Conservation (phyloP, 495 filamentous ascomycete genomes). For the Penicillium goetzii region DNA sequence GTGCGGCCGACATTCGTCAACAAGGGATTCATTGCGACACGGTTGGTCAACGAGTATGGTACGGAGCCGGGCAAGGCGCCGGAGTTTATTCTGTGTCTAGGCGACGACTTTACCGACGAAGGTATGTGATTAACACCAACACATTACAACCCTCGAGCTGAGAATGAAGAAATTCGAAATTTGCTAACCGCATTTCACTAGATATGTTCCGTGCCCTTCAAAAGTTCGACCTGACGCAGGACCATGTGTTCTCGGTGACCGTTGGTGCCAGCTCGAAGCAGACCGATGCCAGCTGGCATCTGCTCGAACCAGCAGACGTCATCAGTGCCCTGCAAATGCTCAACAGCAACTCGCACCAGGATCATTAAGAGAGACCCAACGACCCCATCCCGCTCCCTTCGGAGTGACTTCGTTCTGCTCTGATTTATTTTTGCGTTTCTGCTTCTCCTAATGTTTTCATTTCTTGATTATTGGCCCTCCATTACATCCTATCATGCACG, state of each 20-base stretch:
- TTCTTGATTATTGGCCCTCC: neutral
- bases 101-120: conserved; percentile 97
- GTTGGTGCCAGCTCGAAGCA: conserved; percentile 86
- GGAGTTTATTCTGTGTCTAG: conserved; percentile 84
- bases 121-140: conserved; percentile 56
- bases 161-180: neutral
- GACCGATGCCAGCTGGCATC: conserved; percentile 83
- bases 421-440: neutral
- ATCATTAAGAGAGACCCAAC: conserved; percentile 27
- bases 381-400: neutral
- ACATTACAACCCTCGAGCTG: neutral
- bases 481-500: conserved; percentile 1
- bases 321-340: conserved; percentile 77
- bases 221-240: conserved; percentile 55
- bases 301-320: conserved; percentile 85
- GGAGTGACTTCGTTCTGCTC: neutral
- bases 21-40: conserved; percentile 89
- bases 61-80: conserved; percentile 54
- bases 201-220: conserved; percentile 70
- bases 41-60: conserved; percentile 69
- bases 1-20: conserved; percentile 96
- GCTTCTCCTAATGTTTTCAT: neutral
- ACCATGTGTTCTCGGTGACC: conserved; percentile 82
- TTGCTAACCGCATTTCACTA: conserved; percentile 26
- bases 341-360: conserved; percentile 47